Evolutionary conservation across 1,139 yeast genomes (phyloP).

Genomic region (Lodderomyces pseudojiufengensis): DNA sequence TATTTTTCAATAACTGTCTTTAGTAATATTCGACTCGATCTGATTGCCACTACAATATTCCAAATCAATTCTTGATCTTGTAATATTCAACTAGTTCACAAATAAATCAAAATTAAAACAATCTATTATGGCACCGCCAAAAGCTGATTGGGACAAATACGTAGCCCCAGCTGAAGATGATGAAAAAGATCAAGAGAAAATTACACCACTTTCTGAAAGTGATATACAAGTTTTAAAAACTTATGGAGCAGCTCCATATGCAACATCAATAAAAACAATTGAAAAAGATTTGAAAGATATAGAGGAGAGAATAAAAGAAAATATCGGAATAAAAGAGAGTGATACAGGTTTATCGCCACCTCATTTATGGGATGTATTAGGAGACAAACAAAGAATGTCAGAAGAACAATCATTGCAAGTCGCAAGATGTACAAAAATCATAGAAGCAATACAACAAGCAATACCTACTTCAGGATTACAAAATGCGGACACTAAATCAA

Average conservation of each 20-base stretch:
- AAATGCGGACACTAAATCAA: conserved; percentile 79
- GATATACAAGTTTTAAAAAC: conserved; percentile 96
- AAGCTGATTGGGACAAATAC: conserved; percentile 96
- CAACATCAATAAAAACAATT: conserved; percentile 68
- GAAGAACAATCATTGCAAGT: conserved; percentile 97
- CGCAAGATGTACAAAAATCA: conserved; percentile 96
- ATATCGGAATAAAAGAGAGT: conserved; percentile 88
- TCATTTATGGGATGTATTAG: conserved; percentile 95
- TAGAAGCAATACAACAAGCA: conserved; percentile 52
- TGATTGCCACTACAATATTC: conserved; percentile 1
- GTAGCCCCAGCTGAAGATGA: conserved; percentile 77
- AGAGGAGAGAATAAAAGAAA: conserved; percentile 86
- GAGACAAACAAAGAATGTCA: conserved; percentile 89
- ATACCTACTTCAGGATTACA: conserved; percentile 34
- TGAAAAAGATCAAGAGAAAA: conserved; percentile 61
- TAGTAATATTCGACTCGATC: background rate
- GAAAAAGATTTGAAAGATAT: conserved; percentile 83
- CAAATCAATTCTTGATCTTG: background rate
- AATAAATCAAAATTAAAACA: background rate
- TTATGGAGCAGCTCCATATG: conserved; percentile 97
- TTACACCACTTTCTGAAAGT: conserved; percentile 87
- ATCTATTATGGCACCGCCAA: conserved; percentile 60
- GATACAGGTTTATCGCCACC: conserved; percentile 97
- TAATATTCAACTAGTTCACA: background rate
- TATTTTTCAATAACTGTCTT: background rate